Base-by-base conservation (phyloP, 192 early-diverging fungal species). In the Pilaira anomala region DNA sequence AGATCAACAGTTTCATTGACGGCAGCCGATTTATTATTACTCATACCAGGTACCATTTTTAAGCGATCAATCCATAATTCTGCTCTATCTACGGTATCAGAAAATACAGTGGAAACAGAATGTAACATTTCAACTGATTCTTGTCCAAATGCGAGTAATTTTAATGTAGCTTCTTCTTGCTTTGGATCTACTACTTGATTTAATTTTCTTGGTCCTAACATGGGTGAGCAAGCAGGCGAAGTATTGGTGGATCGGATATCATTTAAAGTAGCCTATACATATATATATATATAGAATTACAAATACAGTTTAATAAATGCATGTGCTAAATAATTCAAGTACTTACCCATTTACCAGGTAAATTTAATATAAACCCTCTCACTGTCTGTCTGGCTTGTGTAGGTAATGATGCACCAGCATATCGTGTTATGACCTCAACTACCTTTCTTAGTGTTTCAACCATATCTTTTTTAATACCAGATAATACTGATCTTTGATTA, bases 371-470 rank as follows among this genome's bases (percentile, higher is more conserved):
- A 63, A 97, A 89, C 4, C 81, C 83, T 14, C 91, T 81, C 8
- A 97, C 95, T 33, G 76, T 85, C 41, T 80, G 69, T 49, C 87
- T 77, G 16, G 94, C 91, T 26, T 87, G 89, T 26, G 84, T 87
- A 7, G 95, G 91, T 41, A 97, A 75, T 56, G 87, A 89, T 2
- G 85, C 77, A 8, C 88, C 87, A n/a, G 95, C 93, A 71, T 97
- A 92, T 52, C 85, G 81, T 39, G 88, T 90, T 44, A 97, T 81
- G 11, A 97, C 85, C 24, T 88, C 89, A 7, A 97, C 90, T 2
- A 94, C 95, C 26, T 86, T 87, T 29, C 91, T 81, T 21, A 97
- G 74, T 0, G 93, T 93, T n/a, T 88, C 81, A 1, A 92, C 89
- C 1, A 96, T 82, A 42, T 96, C 95, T n/a, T 83, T 85, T 62